Evolutionary conservation across 2,329 filamentous ascomycete species (phyloP), one percentile per base, ranked within the genome.

Genomic region (Ilyonectria robusta): DNA sequence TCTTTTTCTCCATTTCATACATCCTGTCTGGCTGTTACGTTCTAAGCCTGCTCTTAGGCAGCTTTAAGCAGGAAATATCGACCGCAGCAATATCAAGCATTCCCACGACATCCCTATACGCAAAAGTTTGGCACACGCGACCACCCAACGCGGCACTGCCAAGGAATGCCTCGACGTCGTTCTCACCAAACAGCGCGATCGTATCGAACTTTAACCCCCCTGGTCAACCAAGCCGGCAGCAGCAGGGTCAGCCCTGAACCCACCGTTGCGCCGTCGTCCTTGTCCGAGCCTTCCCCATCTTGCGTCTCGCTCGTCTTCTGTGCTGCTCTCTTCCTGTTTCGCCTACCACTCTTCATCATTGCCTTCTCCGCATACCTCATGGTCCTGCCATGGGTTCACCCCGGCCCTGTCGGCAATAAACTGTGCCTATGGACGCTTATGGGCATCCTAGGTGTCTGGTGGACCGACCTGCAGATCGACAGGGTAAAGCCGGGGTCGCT

Each of bases 361-460:
- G 46, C 46, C 46, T 48, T 48, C 46, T 48, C 46, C 46, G 46
- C 46, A 5, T 48, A 48, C 46, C 26, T 48, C 19, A n/a, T 48
- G 46, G 46, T 48, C 46, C 17, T 23, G 46, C 46, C 21, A 23
- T 48, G 46, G 46, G 19, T 48, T 48, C 46, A 48, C 47, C 47
- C 17, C 47, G 47, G 47, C 15, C 23, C 47, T 31, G 23, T 51
- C 47, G 26, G 47, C 47, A 51, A 51, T 51, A 51, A 31, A 51
- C 47, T 51, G 47, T 51, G 23, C 47, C 47, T 51, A 51, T 51
- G 47, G 47, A 51, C 47, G 23, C 47, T 51, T 31, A 51, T 51
- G 47, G 47, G 9, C 47, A 51, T 51, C 23, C 47, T 51, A 29
- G 47, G 47, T 51, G 47, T 51, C 47, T 51, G 47, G 47, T 51